Conservation (phyloP, 768 basidiomycete genomes). For the Suillus subalutaceus region DNA sequence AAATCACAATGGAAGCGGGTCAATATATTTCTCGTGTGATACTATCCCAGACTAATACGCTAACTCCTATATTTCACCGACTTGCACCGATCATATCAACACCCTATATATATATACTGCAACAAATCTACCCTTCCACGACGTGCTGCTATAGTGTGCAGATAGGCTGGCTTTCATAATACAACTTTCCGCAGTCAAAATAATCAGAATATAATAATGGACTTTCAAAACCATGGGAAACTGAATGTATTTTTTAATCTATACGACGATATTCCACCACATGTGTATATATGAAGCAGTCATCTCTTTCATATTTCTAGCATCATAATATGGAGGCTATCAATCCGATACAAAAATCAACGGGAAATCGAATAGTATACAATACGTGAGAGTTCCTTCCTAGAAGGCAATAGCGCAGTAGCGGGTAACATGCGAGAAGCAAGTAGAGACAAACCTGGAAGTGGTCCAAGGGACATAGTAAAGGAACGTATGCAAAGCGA, state of each 20-base stretch:
- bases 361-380: slow-evolving; percentile 1
- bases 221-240: no score
- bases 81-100: not conserved
- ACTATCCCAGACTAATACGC: not conserved
- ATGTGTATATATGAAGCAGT: no score
- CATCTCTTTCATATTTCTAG: not conserved
- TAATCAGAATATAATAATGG: no score
- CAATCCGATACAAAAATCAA: not conserved
- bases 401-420: not conserved
- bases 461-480: not conserved
- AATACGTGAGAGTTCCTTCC: not conserved
- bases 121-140: no score
- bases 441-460: not conserved
- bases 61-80: not conserved
- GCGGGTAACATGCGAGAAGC: not conserved
- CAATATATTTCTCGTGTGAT: not conserved
- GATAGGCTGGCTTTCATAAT: no score
- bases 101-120: no score
- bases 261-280: no score
- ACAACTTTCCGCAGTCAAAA: no score
- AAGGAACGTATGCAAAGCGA: not conserved
- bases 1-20: not conserved
- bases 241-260: no score
- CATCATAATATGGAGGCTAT: not conserved
- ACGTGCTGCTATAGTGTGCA: no score